These are phyloP conservation scores for Phytopythium delawarense DNA, from an alignment of 352 stramenopile genomes.

Conservation along the genomic window DNA sequence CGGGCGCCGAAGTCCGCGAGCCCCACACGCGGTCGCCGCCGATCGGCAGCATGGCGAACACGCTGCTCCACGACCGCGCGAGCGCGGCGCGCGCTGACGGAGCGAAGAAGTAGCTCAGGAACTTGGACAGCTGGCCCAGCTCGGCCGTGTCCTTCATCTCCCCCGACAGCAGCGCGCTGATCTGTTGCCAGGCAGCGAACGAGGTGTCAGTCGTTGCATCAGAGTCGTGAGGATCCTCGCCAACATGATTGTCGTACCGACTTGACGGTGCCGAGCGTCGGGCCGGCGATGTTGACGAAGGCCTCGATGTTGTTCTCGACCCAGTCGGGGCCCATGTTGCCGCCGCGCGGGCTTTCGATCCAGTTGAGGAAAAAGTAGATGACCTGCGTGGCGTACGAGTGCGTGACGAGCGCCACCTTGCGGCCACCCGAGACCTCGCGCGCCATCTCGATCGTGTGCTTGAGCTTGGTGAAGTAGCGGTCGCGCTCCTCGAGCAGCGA, in stretches of 20 bases:
- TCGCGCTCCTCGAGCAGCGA: constrained; percentile 74
- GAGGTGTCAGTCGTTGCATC: neutral
- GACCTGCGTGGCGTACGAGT: constrained; percentile 92
- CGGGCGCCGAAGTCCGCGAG: constrained; percentile 36
- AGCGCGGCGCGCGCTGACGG: constrained; percentile 47
- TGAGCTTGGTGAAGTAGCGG: constrained; percentile 92
- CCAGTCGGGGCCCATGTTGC: constrained; percentile 88
- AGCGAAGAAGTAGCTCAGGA: constrained; percentile 81
- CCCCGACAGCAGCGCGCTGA: constrained; percentile 90
- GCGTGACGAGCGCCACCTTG: constrained; percentile 91
- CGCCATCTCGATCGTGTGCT: constrained; percentile 90
- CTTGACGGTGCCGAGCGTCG: constrained; percentile 92
- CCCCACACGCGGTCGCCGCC: constrained; percentile 91
- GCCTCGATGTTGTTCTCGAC: constrained; percentile 90
- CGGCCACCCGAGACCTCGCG: constrained; percentile 50
- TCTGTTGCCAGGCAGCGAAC: neutral
- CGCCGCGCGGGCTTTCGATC: constrained; percentile 86
- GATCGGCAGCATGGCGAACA: constrained; percentile 92
- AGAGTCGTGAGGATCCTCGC: neutral
- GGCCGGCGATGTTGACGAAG: constrained; percentile 93
- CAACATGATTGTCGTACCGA: constrained; percentile 21
- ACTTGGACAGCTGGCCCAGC: constrained; percentile 79
- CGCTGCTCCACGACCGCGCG: constrained; percentile 69
- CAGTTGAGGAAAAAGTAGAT: constrained; percentile 95
- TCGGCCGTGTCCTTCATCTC: constrained; percentile 95